Conservation (phyloP, 345 rosid species). For the Eucalyptus polybractea region DNA sequence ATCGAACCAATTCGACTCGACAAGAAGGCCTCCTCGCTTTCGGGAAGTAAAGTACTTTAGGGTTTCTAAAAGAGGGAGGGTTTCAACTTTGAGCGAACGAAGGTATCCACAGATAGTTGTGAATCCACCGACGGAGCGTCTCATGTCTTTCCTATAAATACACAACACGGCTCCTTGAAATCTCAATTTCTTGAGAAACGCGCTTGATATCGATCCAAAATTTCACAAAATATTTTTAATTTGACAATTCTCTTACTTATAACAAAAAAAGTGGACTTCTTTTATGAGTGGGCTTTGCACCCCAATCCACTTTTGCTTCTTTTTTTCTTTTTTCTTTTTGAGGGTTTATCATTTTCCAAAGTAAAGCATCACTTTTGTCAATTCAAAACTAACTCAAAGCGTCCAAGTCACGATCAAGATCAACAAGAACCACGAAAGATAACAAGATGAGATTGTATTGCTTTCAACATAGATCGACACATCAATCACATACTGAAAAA, state of each 20-base stretch:
- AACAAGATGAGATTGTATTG: not conserved
- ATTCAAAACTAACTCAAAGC: accelerated
- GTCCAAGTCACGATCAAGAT: not conserved
- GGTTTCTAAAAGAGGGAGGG: not conserved
- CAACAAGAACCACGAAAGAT: not conserved
- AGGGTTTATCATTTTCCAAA: not conserved
- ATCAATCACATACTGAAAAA: not conserved
- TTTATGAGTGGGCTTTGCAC: not conserved
- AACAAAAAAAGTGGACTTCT: not conserved
- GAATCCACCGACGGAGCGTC: not conserved
- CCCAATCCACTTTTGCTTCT: not conserved
- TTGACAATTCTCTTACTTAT: not conserved
- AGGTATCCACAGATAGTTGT: not conserved
- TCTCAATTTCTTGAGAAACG: not conserved
- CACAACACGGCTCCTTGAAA: not conserved
- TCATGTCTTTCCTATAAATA: not conserved
- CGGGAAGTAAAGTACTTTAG: not conserved
- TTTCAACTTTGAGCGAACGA: not conserved
- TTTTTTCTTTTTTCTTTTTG: accelerated
- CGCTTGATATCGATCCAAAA: no score
- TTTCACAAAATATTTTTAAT: not conserved
- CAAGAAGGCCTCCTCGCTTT: not conserved
- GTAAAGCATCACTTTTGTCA: not conserved
- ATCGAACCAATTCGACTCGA: not conserved
- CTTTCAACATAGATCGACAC: not conserved